Percentiles rank a stretch among this genome's conserved stretches.
These are phyloP conservation scores for Sphaerulina musiva DNA, from an alignment of 2,329 filamentous ascomycete genomes.

Conservation along the genomic window DNA sequence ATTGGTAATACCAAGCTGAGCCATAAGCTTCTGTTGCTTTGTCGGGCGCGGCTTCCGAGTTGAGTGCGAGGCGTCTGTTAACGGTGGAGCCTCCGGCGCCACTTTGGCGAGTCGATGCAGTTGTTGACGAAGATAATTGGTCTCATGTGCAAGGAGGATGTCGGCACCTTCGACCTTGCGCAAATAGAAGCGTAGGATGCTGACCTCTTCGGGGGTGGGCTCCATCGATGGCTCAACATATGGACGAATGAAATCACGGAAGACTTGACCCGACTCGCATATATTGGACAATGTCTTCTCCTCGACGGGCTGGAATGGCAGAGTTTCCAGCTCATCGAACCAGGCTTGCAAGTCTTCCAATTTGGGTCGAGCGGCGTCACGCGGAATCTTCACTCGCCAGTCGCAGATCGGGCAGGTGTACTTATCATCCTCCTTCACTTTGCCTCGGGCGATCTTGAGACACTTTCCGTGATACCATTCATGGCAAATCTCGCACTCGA, in stretches of 20 bases:
- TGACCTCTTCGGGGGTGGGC: constrained; percentile 76
- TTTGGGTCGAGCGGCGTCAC: constrained; percentile 90
- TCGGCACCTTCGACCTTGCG: constrained; percentile 97
- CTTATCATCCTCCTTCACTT: constrained; percentile 96
- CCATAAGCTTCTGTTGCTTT: constrained; percentile 92
- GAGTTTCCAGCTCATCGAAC: constrained; percentile 68
- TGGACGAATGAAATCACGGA: constrained; percentile 71
- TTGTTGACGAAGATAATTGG: constrained; percentile 96
- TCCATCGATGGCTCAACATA: constrained; percentile 72
- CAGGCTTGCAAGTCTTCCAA: constrained; percentile 80
- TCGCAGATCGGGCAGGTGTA: constrained; percentile 98
- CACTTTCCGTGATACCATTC: constrained; percentile 99
- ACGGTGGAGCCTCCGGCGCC: constrained; percentile 75
- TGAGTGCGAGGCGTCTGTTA: constrained; percentile 79
- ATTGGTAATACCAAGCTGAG: constrained; percentile 78
- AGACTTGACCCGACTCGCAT: constrained; percentile 74
- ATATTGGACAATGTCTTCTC: constrained; percentile 81
- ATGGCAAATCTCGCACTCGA: constrained; percentile 95
- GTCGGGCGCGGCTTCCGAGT: constrained; percentile 94
- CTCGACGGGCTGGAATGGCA: constrained; percentile 91
- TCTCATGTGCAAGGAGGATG: constrained; percentile 82
- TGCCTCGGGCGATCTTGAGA: constrained; percentile 92
- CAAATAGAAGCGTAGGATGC: constrained; percentile 87
- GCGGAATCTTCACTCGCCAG: constrained; percentile 92
- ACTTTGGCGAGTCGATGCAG: constrained; percentile 92